A percentile compares a stretch with the other conserved stretches of the same genome.
Conservation (phyloP, 306 rosid genomes). For the Trifolium fragiferum region DNA sequence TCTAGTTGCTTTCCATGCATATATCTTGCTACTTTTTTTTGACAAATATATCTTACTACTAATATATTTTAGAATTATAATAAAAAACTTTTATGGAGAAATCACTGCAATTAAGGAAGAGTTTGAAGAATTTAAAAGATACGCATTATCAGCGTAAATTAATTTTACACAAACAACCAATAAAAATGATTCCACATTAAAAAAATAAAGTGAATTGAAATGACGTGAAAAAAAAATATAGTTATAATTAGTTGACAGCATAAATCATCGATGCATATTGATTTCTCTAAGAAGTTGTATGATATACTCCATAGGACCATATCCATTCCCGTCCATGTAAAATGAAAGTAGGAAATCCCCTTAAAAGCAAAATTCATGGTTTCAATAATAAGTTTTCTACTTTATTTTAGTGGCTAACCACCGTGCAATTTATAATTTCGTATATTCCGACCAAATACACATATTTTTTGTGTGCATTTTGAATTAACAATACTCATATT, state of each 20-base stretch:
- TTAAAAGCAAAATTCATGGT: not conserved
- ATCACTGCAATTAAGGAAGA: not conserved
- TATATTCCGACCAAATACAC: not conserved
- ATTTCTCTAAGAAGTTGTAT: not conserved
- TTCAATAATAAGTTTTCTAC: not conserved
- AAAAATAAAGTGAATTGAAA: too few species aligned
- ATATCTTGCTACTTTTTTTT: not conserved
- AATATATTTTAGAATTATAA: too few species aligned
- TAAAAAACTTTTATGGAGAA: not conserved
- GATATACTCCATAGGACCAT: conserved; percentile 7
- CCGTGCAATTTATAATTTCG: not conserved
- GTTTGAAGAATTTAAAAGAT: too few species aligned
- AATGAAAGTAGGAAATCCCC: not conserved
- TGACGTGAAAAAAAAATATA: too few species aligned
- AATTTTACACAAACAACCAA: too few species aligned
- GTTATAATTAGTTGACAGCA: too few species aligned
- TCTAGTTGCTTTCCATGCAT: conserved; percentile 51
- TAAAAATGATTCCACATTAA: too few species aligned
- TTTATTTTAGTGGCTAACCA: not conserved
- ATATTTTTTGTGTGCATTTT: not conserved
- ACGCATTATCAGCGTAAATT: too few species aligned
- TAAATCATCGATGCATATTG: too few species aligned
- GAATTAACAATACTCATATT: not conserved
- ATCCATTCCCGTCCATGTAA: conserved; percentile 17
- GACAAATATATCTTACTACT: conserved; percentile 6